phyloP scores from a whole-genome alignment of 129 eudicot genomes.

The Ambrosia artemisiifolia region DNA sequence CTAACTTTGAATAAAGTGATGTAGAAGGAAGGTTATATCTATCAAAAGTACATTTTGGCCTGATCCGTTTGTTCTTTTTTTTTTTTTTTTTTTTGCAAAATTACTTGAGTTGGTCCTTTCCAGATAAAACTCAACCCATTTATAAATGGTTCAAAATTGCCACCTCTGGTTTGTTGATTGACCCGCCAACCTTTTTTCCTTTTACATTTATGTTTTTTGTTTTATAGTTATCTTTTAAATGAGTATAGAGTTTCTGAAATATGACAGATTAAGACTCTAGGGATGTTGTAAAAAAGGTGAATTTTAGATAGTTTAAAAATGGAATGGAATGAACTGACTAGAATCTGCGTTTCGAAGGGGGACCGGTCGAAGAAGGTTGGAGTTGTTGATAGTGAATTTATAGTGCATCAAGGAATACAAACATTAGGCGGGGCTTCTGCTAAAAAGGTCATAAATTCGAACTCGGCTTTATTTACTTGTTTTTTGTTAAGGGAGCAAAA shows the following conservation, averaged over 20 bases:
- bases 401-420: slow-evolving; percentile 77
- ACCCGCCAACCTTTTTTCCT: background rate
- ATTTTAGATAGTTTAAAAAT: background rate
- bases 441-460: slow-evolving; percentile 39
- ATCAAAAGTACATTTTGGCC: background rate
- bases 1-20: background rate
- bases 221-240: background rate
- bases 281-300: background rate
- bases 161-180: background rate
- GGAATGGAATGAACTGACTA: slow-evolving; percentile 1
- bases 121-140: background rate
- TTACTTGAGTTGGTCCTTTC: background rate
- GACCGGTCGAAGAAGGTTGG: slow-evolving; percentile 74
- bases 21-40: background rate
- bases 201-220: background rate
- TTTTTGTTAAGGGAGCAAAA: too few relatives aligned
- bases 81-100: background rate
- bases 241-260: background rate
- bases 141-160: background rate
- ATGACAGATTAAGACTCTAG: background rate
- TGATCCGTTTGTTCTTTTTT: background rate
- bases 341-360: slow-evolving; percentile 44
- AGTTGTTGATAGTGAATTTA: slow-evolving; percentile 73
- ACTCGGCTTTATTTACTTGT: background rate
- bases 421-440: slow-evolving; percentile 74